Evolutionary conservation across 2,329 filamentous ascomycete genomes (phyloP).

Genomic region (Lachnellula hyalina): DNA sequence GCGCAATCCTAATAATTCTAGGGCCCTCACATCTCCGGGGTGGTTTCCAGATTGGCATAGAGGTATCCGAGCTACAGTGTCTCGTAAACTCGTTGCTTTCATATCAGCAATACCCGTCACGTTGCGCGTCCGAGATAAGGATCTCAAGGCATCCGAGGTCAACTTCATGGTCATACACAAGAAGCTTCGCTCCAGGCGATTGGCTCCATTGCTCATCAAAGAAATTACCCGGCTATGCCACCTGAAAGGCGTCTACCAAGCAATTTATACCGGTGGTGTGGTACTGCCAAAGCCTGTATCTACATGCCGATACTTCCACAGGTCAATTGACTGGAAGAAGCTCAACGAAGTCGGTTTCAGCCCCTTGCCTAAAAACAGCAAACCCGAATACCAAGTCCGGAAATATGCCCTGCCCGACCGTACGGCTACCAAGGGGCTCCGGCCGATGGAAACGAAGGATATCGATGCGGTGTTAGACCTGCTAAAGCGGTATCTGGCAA

Average conservation of each 20-base stretch:
- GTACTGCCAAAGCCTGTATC: slow-evolving; percentile 87
- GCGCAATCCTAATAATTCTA: slow-evolving; percentile 34
- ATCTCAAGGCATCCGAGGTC: slow-evolving; percentile 79
- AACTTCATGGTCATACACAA: slow-evolving; percentile 99
- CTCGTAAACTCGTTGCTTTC: slow-evolving; percentile 85
- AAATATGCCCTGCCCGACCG: slow-evolving; percentile 77
- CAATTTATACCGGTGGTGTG: slow-evolving; percentile 90
- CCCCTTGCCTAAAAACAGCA: slow-evolving; percentile 76
- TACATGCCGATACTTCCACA: slow-evolving; percentile 93
- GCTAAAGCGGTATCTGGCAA: slow-evolving; percentile 69
- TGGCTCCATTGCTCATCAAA: slow-evolving; percentile 93
- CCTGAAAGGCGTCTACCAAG: slow-evolving; percentile 81
- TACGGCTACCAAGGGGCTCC: slow-evolving; percentile 68
- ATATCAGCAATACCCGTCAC: slow-evolving; percentile 89
- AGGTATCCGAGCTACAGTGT: slow-evolving; percentile 79
- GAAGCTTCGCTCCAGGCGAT: slow-evolving; percentile 87
- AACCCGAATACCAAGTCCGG: slow-evolving; percentile 76
- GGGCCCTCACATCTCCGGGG: slow-evolving; percentile 89
- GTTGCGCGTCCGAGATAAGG: slow-evolving; percentile 71
- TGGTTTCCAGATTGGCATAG: slow-evolving; percentile 96
- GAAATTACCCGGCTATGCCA: slow-evolving; percentile 94
- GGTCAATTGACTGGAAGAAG: slow-evolving; percentile 92
- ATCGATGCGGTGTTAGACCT: slow-evolving; percentile 69
- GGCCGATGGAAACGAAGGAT: slow-evolving; percentile 75
- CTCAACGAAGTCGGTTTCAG: slow-evolving; percentile 93